phyloP scores from a whole-genome alignment of 2,329 filamentous ascomycete species.

The Fusarium sp. region DNA sequence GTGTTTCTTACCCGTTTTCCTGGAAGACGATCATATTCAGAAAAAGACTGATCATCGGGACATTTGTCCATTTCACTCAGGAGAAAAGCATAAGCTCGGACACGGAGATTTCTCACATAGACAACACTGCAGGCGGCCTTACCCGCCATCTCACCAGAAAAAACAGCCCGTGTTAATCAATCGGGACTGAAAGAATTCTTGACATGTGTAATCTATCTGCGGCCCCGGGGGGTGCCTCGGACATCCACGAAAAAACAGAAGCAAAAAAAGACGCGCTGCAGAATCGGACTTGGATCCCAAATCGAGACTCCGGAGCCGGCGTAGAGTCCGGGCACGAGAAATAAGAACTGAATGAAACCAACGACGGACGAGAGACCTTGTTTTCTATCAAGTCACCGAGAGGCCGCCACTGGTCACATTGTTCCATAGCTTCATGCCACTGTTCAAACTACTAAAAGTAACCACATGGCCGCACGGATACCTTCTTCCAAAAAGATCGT shows the following conservation, averaged over 20 bases:
- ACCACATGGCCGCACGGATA: slow-evolving; percentile 38
- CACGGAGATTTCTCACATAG: neutral
- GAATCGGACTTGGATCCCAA: neutral
- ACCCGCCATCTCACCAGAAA: neutral
- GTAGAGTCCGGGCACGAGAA: neutral
- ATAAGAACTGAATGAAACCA: slow-evolving; percentile 15
- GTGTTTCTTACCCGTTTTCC: neutral
- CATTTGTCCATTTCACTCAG: neutral
- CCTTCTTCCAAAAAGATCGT: neutral
- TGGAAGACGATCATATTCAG: neutral
- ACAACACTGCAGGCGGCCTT: neutral
- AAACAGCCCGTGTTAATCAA: neutral
- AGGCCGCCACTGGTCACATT: neutral
- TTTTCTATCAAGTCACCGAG: slow-evolving; percentile 1
- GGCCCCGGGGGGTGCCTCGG: neutral
- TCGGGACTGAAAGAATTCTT: neutral
- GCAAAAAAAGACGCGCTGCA: neutral
- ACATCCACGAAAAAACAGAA: neutral
- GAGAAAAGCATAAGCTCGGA: neutral
- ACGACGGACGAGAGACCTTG: slow-evolving; percentile 2
- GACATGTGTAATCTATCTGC: neutral
- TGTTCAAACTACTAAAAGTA: slow-evolving; percentile 11
- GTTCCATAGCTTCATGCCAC: neutral
- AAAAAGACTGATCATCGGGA: neutral
- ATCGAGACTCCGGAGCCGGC: neutral